Conservation (phyloP, 495 filamentous ascomycete species). For the Tuber calosporum region DNA sequence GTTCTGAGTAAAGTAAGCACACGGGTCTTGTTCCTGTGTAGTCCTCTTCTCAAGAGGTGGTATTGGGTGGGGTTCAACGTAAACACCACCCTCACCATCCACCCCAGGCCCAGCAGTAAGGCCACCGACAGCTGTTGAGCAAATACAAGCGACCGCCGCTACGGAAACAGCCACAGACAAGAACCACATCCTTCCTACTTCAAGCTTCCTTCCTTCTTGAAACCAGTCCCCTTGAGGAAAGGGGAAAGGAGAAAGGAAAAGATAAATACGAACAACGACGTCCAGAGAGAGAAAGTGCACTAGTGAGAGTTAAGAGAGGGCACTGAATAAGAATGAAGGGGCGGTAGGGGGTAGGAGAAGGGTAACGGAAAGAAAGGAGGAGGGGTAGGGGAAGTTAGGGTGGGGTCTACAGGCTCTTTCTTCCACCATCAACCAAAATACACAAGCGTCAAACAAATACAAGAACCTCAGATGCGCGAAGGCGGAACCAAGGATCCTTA, state of each 20-base stretch:
- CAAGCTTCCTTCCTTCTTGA: background rate
- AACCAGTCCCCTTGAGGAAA: background rate
- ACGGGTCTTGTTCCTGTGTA: slow-evolving; percentile 5
- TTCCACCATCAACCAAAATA: background rate
- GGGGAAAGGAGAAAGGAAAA: background rate
- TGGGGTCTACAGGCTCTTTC: background rate
- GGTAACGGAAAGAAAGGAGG: background rate
- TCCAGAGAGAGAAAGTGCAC: background rate
- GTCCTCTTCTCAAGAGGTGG: background rate
- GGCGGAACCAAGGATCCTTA: background rate
- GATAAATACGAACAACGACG: background rate
- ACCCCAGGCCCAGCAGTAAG: background rate
- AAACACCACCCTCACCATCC: background rate
- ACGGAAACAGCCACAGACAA: background rate
- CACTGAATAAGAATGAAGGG: background rate
- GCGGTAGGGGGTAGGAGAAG: background rate
- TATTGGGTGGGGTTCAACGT: background rate
- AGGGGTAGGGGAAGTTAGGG: background rate
- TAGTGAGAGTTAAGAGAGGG: background rate
- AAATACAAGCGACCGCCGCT: background rate
- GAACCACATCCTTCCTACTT: background rate
- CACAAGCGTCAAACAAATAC: background rate
- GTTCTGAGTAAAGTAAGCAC: slow-evolving; percentile 16
- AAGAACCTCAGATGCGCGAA: background rate
- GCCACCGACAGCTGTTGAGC: background rate